These are phyloP conservation scores for Galeopsis tetrahit DNA, from an alignment of 257 asterid species.

Conservation along the genomic window DNA sequence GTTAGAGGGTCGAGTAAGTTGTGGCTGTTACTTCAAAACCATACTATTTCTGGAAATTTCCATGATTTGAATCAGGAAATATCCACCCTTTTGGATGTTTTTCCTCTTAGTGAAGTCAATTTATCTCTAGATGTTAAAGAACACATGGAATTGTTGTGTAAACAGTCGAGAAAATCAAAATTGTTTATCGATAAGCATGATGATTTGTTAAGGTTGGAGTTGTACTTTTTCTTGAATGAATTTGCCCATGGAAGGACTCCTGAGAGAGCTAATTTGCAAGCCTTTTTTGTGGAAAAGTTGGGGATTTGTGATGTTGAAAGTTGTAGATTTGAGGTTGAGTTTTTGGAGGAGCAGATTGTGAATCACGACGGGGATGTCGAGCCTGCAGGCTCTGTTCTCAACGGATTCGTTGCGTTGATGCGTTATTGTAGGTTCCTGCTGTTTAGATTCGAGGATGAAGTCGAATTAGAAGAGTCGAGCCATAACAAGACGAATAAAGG, in stretches of 20 bases:
- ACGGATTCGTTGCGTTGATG: slow-evolving; percentile 71
- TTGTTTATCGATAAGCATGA: slow-evolving; percentile 58
- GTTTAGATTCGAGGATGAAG: slow-evolving; percentile 74
- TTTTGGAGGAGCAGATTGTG: slow-evolving; percentile 81
- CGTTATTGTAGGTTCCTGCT: slow-evolving; percentile 77
- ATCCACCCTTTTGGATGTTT: slow-evolving; percentile 84
- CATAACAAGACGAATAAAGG: slow-evolving; percentile 54
- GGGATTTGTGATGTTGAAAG: slow-evolving; percentile 55
- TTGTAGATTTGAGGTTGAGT: slow-evolving; percentile 76
- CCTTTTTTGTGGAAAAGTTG: slow-evolving; percentile 58
- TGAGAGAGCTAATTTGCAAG: slow-evolving; percentile 43
- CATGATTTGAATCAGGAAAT: slow-evolving; percentile 86
- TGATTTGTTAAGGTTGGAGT: slow-evolving; percentile 59
- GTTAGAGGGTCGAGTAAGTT: slow-evolving; percentile 71
- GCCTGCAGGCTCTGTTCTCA: slow-evolving; percentile 61
- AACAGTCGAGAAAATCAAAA: slow-evolving; percentile 61
- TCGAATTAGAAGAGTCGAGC: slow-evolving; percentile 50
- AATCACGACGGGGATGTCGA: slow-evolving; percentile 78
- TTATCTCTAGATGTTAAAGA: slow-evolving; percentile 67
- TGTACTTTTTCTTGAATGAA: slow-evolving; percentile 68
- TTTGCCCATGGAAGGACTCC: slow-evolving; percentile 68
- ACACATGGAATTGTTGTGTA: slow-evolving; percentile 62
- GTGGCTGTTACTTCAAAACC: slow-evolving; percentile 83
- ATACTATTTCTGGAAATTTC: slow-evolving; percentile 73
- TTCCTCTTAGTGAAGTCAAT: slow-evolving; percentile 55